Conservation (phyloP, 495 filamentous ascomycete species). For the Endocarpon pusillum region DNA sequence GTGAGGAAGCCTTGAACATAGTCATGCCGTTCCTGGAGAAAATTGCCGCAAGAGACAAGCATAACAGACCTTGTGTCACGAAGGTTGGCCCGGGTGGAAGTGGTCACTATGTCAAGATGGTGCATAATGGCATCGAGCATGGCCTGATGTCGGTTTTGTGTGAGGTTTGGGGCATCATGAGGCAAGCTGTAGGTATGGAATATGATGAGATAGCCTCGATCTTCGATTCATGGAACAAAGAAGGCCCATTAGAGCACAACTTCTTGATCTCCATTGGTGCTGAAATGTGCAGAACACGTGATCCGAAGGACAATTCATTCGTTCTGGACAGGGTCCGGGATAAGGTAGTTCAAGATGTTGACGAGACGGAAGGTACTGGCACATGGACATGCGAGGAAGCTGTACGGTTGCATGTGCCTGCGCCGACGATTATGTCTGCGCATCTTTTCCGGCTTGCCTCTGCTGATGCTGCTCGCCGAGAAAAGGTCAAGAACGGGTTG, state of each 20-base stretch:
- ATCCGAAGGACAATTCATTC: constrained; percentile 17
- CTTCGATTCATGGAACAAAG: constrained; percentile 41
- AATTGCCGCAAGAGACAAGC: constrained; percentile 42
- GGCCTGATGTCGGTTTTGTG: constrained; percentile 44
- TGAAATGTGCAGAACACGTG: constrained; percentile 36
- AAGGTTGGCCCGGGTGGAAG: constrained; percentile 43
- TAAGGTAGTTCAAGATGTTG: constrained; percentile 60
- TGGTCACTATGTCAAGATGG: constrained; percentile 64
- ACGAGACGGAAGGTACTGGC: constrained; percentile 51
- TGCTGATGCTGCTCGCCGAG: constrained; percentile 39
- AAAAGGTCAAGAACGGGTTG: constrained; percentile 23
- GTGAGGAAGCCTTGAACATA: constrained; percentile 35
- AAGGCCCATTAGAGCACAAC: constrained; percentile 39
- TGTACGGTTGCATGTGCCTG: constrained; percentile 41
- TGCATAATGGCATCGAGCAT: constrained; percentile 63
- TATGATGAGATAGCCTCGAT: constrained; percentile 46
- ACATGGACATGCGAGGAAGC: constrained; percentile 48
- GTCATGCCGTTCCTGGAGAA: constrained; percentile 45
- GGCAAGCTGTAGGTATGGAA: constrained; percentile 36
- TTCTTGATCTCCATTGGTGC: constrained; percentile 48
- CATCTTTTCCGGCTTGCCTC: constrained; percentile 52
- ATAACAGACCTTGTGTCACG: constrained; percentile 43
- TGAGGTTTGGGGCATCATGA: constrained; percentile 52
- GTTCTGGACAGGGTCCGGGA: constrained; percentile 52
- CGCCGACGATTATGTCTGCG: constrained; percentile 44